A percentile compares a stretch with the other conserved stretches of the same genome.
Evolutionary conservation across 2,329 filamentous ascomycete species (phyloP).

Genomic region (Dactylonectria macrodidyma): DNA sequence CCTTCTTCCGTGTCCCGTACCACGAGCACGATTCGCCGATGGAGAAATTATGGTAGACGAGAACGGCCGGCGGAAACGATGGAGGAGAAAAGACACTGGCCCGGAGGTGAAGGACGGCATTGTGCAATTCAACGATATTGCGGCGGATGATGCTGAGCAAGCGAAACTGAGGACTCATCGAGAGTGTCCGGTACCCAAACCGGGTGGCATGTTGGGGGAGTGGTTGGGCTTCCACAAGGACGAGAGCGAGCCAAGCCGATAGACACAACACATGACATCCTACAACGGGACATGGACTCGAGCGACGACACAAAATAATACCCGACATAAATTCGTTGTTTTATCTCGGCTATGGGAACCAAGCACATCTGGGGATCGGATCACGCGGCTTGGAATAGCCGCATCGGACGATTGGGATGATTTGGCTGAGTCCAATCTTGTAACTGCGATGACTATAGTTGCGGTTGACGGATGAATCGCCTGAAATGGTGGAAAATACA

Average conservation of each 20-base stretch:
- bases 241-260: conserved; percentile 42
- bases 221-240: conserved; percentile 77
- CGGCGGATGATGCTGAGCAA: conserved; percentile 54
- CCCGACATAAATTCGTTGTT: conserved; percentile 1
- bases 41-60: conserved; percentile 66
- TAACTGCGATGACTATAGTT: neutral
- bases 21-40: conserved; percentile 82
- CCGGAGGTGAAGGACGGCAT: conserved; percentile 62
- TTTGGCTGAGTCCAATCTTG: neutral
- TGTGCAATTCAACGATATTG: conserved; percentile 62
- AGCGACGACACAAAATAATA: conserved; percentile 13
- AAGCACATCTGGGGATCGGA: neutral
- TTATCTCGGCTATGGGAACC: conserved; percentile 3
- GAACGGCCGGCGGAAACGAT: conserved; percentile 61
- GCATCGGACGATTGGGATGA: conserved; percentile 4
- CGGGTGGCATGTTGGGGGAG: conserved; percentile 82
- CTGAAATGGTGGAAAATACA: conserved; percentile 1
- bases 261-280: conserved; percentile 43
- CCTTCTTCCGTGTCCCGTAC: conserved; percentile 90
- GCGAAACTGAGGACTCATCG: conserved; percentile 65
- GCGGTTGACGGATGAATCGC: neutral
- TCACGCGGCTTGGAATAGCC: neutral
- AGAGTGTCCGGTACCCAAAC: conserved; percentile 95
- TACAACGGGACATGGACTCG: conserved; percentile 8
- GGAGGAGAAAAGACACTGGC: conserved; percentile 56